Percentiles rank a stretch among this genome's conserved stretches.
Evolutionary conservation across 768 basidiomycete genomes (phyloP).

Genomic region (Mycena alexandri): DNA sequence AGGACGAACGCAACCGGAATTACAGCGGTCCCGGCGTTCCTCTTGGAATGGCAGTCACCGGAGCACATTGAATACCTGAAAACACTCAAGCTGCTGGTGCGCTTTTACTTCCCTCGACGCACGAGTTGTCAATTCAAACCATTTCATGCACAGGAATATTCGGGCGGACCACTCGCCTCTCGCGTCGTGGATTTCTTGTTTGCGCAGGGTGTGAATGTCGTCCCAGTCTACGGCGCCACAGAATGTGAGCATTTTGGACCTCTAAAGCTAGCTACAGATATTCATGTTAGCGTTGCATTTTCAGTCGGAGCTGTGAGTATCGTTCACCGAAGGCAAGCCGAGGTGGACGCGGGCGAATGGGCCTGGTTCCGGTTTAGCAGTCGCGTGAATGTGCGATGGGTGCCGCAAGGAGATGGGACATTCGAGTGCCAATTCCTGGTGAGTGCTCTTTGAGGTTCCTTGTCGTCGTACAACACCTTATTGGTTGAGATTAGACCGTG

Average conservation of each 20-base stretch:
- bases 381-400: constrained; percentile 49
- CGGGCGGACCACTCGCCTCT: constrained; percentile 52
- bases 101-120: constrained; percentile 34
- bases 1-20: constrained; percentile 46
- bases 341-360: constrained; percentile 42
- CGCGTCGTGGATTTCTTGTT: constrained; percentile 52
- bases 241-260: constrained; percentile 41
- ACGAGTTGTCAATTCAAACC: too few species aligned
- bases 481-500: constrained; percentile 41
- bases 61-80: constrained; percentile 45
- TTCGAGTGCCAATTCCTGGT: constrained; percentile 57
- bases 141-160: constrained; percentile 42
- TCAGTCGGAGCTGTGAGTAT: constrained; percentile 44
- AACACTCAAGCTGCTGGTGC: constrained; percentile 44
- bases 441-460: too few species aligned
- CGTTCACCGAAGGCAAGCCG: constrained; percentile 27
- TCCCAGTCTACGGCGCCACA: constrained; percentile 52
- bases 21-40: constrained; percentile 53
- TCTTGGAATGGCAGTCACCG: constrained; percentile 54
- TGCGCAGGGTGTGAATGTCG: constrained; percentile 49
- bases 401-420: constrained; percentile 51
- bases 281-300: constrained; percentile 44
- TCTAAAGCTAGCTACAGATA: constrained; percentile 41
- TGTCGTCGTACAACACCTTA: too few species aligned
- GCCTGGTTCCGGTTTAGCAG: constrained; percentile 49